Base-by-base conservation (phyloP, 257 asterid genomes). In the Leonotis leonurus region DNA sequence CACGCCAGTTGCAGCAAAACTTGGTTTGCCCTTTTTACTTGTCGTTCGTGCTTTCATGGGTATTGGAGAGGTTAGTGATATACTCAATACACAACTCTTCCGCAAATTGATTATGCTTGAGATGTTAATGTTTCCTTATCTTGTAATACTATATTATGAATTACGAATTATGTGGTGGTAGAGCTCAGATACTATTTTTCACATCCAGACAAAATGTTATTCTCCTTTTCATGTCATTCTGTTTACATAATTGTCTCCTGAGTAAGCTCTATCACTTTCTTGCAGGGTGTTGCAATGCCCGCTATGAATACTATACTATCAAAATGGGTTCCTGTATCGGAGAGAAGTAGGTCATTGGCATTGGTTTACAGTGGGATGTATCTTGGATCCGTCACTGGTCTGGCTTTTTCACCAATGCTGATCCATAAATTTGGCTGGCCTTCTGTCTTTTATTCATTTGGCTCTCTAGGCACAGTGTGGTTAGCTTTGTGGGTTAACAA, bases 221-320 rank as follows among this genome's bases (percentile, higher is more conserved):
- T 65, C 39, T 46, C 33, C 17, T n/a, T 44, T 7, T 48, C 52
- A 17, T 10, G 3, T 20, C 35, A 10, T 36, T 29, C 6, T 59
- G 5, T n/a, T 40, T n/a, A 5, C 20, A n/a, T 17, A 20, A 59
- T 64, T 59, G 48, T 55, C 25, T 33, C 10, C 66, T 8, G 39
- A 11, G 24, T 69, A 51, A 56, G 67, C 58, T 55, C 10, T 35
- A 32, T 62, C 27, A 51, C 62, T 68, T 56, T 68, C 50, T 70
- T 76, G 75, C 84, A 87, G 97, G 97, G 97, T 68, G 97, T 89
- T 68, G 97, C 97, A 4, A 89, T 89, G 97, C 97, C 97, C 16
- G 95, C 95, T 7, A 89, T 89, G 97, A 89, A 85, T 69, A 89
- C 87, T 75, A 79, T 89, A 69, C 78, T 89, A 58, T 87, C 97